Base-by-base conservation (phyloP, 2,329 filamentous ascomycete genomes). In the Sordariomycetes sp. region DNA sequence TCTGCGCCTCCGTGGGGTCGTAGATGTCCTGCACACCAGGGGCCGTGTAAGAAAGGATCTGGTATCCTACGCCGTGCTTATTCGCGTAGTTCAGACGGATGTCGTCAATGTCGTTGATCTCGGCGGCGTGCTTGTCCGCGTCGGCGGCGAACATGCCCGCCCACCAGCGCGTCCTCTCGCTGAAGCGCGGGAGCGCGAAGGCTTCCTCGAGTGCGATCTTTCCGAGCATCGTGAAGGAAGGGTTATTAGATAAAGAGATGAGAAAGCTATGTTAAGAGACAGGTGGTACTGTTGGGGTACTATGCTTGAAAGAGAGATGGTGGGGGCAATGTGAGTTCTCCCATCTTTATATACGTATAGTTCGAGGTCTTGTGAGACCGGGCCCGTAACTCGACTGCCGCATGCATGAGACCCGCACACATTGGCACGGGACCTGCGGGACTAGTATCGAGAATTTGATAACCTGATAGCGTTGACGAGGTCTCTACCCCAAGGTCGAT, bases 171-270 rank as follows among this genome's bases (percentile, higher is more conserved):
- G 78, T 81, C 66, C 77, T 78, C 61, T 84, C 78, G 52, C 76
- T 72, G 60, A 83, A 74, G 36, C 80, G 75, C 52, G 82, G 80
- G 7, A 84, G 72, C 60, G 76, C 77, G 61, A 83, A 84, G 15
- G 80, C 80, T 68, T 85, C 81, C 65, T 85, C 81, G 24, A 85
- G 71, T 13, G 78, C 77, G 59, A 85, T 74, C 61, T 85, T 85
- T 59, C 82, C 81, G 13, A 76, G 68, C 79, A 83, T 83, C 25
- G 4, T 65, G 58, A 52, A 13, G 56, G n/a, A n/a, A n/a, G n/a
- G n/a, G n/a, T n/a, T n/a, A n/a, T n/a, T n/a, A n/a, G n/a, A n/a
- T n/a, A n/a, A n/a, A n/a, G n/a, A n/a, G n/a, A n/a, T n/a, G n/a
- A n/a, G n/a, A n/a, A n/a, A n/a, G n/a, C n/a, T n/a, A n/a, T n/a